A percentile compares a stretch with the other conserved stretches of the same genome.
These are phyloP conservation scores for Eimeria necatrix DNA, from an alignment of 169 alveolate genomes.

Conservation along the genomic window DNA sequence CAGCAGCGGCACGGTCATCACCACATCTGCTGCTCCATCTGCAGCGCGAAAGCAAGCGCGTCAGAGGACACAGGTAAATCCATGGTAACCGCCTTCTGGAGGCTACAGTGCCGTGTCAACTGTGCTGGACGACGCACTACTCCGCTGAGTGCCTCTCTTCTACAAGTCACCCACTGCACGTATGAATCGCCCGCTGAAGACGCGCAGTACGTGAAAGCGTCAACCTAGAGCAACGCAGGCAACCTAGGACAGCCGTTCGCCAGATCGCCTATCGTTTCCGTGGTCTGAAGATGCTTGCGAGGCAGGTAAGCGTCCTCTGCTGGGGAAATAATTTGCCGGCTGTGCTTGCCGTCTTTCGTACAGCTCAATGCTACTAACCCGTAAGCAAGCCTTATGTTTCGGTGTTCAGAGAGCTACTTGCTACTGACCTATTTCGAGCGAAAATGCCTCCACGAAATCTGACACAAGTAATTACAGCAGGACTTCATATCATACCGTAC, in stretches of 20 bases:
- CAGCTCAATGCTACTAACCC: neutral
- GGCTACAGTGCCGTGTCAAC: neutral
- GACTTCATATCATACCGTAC: neutral
- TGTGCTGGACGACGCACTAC: too few species aligned
- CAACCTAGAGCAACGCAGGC: neutral
- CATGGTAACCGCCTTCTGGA: neutral
- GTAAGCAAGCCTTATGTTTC: neutral
- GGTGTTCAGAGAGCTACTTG: neutral
- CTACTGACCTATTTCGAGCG: neutral
- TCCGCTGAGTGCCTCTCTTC: too few species aligned
- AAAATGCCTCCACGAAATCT: neutral
- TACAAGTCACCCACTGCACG: neutral
- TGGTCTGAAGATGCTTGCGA: too few species aligned
- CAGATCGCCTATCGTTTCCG: too few species aligned
- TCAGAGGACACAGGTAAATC: neutral
- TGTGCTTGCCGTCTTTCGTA: neutral
- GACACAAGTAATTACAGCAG: neutral
- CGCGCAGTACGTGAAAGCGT: neutral
- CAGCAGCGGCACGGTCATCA: neutral
- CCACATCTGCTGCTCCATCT: neutral
- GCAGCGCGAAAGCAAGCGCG: neutral
- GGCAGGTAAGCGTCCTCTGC: too few species aligned
- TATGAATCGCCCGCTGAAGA: neutral
- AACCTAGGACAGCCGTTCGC: too few species aligned
- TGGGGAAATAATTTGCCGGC: too few species aligned